phyloP scores from a whole-genome alignment of 768 basidiomycete species.

The Suillus alpinus region DNA sequence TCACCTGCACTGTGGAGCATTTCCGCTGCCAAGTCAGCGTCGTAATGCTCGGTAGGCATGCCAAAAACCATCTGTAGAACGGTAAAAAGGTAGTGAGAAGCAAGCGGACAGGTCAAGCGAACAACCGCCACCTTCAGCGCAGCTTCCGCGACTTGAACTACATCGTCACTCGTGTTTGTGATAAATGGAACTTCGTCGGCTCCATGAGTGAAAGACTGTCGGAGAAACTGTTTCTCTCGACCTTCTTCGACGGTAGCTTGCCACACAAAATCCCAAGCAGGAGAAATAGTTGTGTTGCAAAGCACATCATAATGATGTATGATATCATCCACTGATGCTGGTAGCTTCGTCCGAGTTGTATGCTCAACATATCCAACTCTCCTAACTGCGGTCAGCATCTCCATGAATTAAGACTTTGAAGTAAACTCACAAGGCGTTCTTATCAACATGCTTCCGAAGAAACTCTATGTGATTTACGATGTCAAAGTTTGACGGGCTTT shows the following conservation, averaged over 20 bases:
- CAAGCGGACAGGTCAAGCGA: not conserved
- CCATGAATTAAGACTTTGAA: not conserved
- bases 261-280: slow-evolving; percentile 76
- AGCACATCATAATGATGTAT: slow-evolving; percentile 46
- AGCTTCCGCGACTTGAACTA: slow-evolving; percentile 57
- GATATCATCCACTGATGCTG: slow-evolving; percentile 43
- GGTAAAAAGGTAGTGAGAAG: slow-evolving; percentile 1
- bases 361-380: slow-evolving; percentile 61
- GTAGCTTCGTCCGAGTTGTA: slow-evolving; percentile 38
- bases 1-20: slow-evolving; percentile 60
- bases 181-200: slow-evolving; percentile 27
- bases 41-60: slow-evolving; percentile 67
- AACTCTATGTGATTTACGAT: slow-evolving; percentile 80
- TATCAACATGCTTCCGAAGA: slow-evolving; percentile 78
- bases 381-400: slow-evolving; percentile 34
- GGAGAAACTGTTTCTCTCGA: slow-evolving; percentile 66
- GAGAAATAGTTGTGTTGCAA: slow-evolving; percentile 39
- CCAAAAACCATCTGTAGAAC: slow-evolving; percentile 69
- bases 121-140: slow-evolving; percentile 58
- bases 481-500: slow-evolving; percentile 71
- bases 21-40: slow-evolving; percentile 52
- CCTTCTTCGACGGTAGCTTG: slow-evolving; percentile 68
- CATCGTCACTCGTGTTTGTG: slow-evolving; percentile 29
- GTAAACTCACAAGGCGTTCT: slow-evolving; percentile 76
- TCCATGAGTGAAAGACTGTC: slow-evolving; percentile 50